These are phyloP conservation scores for Cyclospora cayetanensis DNA, from an alignment of 169 alveolate genomes.

Conservation along the genomic window DNA sequence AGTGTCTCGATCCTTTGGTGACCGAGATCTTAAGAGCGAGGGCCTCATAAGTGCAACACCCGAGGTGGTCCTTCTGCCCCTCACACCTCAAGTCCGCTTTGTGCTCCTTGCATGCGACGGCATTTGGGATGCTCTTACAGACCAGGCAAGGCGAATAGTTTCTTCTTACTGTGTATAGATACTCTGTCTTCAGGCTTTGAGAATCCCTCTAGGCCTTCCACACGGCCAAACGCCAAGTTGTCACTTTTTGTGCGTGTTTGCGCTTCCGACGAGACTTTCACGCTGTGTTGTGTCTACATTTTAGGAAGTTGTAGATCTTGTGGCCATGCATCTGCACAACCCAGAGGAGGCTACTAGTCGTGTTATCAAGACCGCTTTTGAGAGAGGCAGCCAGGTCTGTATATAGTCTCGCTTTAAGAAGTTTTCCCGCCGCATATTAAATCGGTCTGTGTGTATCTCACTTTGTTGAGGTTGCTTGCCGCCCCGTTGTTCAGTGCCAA, in stretches of 20 bases:
- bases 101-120: conserved; percentile 98
- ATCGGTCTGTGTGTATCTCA: neutral
- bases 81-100: conserved; percentile 91
- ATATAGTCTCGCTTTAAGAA: too few relatives aligned
- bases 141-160: conserved; percentile 79
- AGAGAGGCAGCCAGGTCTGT: conserved; percentile 52
- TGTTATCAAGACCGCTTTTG: conserved; percentile 34
- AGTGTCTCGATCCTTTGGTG: conserved; percentile 67
- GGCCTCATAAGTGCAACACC: conserved; percentile 87
- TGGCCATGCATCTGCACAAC: neutral
- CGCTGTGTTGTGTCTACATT: neutral
- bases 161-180: neutral
- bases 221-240: neutral
- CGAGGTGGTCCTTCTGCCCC: conserved; percentile 88
- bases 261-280: neutral
- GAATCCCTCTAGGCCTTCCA: neutral
- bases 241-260: neutral
- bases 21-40: conserved; percentile 49
- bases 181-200: too few relatives aligned
- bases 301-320: conserved; percentile 39
- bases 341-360: conserved; percentile 53
- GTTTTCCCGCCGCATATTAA: too few relatives aligned
- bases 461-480: neutral
- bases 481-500: neutral
- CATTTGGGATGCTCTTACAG: conserved; percentile 97